Percentiles rank a stretch among this genome's conserved stretches.
phyloP scores from a whole-genome alignment of 192 early-diverging fungal genomes.

The Podila minutissima region DNA sequence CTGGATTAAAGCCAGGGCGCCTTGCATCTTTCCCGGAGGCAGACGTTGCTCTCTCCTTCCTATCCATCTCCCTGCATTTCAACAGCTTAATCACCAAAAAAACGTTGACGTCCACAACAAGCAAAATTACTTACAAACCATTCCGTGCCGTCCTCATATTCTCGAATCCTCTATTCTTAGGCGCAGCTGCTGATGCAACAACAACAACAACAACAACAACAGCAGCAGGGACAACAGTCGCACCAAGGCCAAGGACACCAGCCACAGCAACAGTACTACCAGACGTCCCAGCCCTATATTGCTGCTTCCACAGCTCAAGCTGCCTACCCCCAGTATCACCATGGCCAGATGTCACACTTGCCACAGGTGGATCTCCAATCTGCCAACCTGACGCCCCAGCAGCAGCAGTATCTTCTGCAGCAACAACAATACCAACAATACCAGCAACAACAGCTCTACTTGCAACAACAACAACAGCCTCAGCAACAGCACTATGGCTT shows the following conservation, averaged over 20 bases:
- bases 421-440: slow-evolving; percentile 6
- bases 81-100: not conserved
- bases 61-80: not conserved
- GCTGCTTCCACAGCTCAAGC: not conserved
- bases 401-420: slow-evolving; percentile 18
- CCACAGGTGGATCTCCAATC: slow-evolving; percentile 10
- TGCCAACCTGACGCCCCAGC: slow-evolving; percentile 22
- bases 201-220: slow-evolving; percentile 16
- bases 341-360: slow-evolving; percentile 2
- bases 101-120: not conserved
- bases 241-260: not conserved
- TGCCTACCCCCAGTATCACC: not conserved
- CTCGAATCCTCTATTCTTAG: slow-evolving; percentile 20
- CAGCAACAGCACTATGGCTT: slow-evolving; percentile 41
- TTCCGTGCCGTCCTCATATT: not conserved
- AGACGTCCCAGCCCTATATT: not conserved
- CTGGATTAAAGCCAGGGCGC: too few relatives aligned
- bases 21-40: too few relatives aligned
- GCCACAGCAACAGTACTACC: slow-evolving; percentile 2
- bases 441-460: slow-evolving; percentile 24
- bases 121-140: not conserved
- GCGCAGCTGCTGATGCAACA: slow-evolving; percentile 9
- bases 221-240: slow-evolving; percentile 24
- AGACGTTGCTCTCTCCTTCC: not conserved
- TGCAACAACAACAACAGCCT: slow-evolving; percentile 24